These are phyloP conservation scores for Inonotus hispidus DNA, from an alignment of 1,284 basidiomycete species.

Conservation along the genomic window DNA sequence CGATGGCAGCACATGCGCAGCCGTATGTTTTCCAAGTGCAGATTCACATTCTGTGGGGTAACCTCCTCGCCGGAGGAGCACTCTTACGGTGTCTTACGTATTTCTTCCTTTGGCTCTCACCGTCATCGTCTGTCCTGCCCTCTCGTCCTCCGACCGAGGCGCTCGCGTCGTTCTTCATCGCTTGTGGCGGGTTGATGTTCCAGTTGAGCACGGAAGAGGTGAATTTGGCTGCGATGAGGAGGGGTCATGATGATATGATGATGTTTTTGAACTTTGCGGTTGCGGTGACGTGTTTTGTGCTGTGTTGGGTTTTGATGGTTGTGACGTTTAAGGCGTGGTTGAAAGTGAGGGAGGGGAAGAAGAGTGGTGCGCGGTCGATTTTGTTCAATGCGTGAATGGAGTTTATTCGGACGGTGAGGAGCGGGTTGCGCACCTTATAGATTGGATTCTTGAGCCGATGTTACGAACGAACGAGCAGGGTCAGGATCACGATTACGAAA, in stretches of 20 bases:
- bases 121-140: constrained; percentile 72
- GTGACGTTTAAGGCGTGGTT: constrained; percentile 79
- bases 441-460: no score
- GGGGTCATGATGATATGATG: constrained; percentile 83
- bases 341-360: constrained; percentile 38
- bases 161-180: constrained; percentile 80
- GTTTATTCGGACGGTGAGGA: no score
- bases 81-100: constrained; percentile 83
- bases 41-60: constrained; percentile 90
- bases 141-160: constrained; percentile 95
- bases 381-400: no score
- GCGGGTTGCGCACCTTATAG: no score
- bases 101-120: constrained; percentile 88
- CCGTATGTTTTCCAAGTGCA: constrained; percentile 86
- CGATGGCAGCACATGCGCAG: constrained; percentile 95
- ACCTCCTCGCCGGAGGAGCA: constrained; percentile 79
- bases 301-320: constrained; percentile 72
- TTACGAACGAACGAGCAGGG: no score
- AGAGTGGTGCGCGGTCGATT: no score
- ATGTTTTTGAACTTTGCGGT: constrained; percentile 80
- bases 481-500: no score
- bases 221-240: constrained; percentile 87
- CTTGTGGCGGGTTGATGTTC: constrained; percentile 87
- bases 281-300: constrained; percentile 77
- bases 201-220: constrained; percentile 91